Percentiles rank a stretch among this genome's conserved stretches.
These are phyloP conservation scores for Vigna trinervia DNA, from an alignment of 306 rosid genomes.

Conservation along the genomic window DNA sequence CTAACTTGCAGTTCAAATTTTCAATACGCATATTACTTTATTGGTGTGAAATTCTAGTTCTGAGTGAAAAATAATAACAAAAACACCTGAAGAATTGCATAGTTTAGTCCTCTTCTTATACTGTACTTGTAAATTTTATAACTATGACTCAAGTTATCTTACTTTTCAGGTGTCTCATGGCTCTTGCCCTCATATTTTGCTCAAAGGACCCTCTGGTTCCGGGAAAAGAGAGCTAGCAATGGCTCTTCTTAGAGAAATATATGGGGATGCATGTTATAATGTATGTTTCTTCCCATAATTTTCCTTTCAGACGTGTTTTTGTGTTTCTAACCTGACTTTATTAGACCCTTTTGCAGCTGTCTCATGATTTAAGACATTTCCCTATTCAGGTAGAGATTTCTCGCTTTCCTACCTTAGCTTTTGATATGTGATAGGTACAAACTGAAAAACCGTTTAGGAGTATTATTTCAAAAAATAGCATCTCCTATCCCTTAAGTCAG, in stretches of 20 bases:
- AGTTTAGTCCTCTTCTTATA: background rate
- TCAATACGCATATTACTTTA: background rate
- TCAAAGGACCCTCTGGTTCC: constrained; percentile 74
- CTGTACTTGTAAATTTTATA: constrained; percentile 6
- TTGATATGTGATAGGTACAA: background rate
- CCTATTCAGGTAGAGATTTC: constrained; percentile 68
- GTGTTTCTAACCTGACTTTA: constrained; percentile 40
- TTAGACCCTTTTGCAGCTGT: constrained; percentile 60
- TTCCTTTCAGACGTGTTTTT: constrained; percentile 11
- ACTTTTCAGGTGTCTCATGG: constrained; percentile 60
- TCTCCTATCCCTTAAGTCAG: constrained; percentile 23
- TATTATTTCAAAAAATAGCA: constrained; percentile 15
- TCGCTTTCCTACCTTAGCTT: background rate
- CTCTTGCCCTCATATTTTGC: constrained; percentile 72
- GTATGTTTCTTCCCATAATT: constrained; percentile 55
- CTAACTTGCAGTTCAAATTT: background rate
- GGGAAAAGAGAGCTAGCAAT: constrained; percentile 74
- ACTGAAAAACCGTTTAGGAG: background rate
- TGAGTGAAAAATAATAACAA: background rate
- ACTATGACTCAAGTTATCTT: constrained; percentile 27
- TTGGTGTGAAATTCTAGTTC: background rate
- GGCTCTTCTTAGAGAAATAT: constrained; percentile 79
- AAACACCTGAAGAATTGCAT: background rate
- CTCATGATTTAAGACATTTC: constrained; percentile 76
- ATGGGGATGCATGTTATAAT: constrained; percentile 72